Evolutionary conservation across 805 yeast genomes (phyloP), one percentile per base, ranked within the genome.

Genomic region (Ogataea nakhonphanomensis): DNA sequence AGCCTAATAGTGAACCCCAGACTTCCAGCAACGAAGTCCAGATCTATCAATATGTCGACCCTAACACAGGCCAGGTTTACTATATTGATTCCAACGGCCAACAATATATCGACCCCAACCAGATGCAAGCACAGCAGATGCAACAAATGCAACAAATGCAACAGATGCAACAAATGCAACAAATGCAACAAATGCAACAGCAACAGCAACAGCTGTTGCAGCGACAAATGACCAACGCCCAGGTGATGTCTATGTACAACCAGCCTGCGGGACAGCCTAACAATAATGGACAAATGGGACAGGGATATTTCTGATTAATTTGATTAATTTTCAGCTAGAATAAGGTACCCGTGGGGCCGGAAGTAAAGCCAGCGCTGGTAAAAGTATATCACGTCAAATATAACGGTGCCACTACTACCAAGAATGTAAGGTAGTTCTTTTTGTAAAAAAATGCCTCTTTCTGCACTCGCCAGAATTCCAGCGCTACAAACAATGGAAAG

Each of bases 371-470:
- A 65, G 32, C 75, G 62, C 55, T 84, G 93, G 56, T 79, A 80
- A 53, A 83, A 81, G 56, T 81, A 83, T 3, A 77, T 64, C 27
- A 79, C 45, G 58, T 90, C 97, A 60, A 90, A 88, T 3, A 79
- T 49, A 13, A 89, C 73, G 0, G 97, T 89, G 7, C 97, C 96
- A 0, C 87, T 74, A 49, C 93, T 81, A 1, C 97, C 96, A 20
- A 88, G 54, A 24, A 91, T 70, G 55, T 81, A 90, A 0, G 97
- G 96, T 38, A 87, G 58, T 53, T 89, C 95, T 33, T 77, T 79
- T 48, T 66, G 49, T 21, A 88, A 61, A 55, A 84, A 90, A 7
- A 49, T 64, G 39, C 49, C 50, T 49, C 65, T 67, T 29, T 68
- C 63, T 1, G 60, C 63, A 11, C 64, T 56, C 46, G 23, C 68